These are phyloP conservation scores for Metschnikowia matae DNA, from an alignment of 805 yeast species.

Conservation along the genomic window DNA sequence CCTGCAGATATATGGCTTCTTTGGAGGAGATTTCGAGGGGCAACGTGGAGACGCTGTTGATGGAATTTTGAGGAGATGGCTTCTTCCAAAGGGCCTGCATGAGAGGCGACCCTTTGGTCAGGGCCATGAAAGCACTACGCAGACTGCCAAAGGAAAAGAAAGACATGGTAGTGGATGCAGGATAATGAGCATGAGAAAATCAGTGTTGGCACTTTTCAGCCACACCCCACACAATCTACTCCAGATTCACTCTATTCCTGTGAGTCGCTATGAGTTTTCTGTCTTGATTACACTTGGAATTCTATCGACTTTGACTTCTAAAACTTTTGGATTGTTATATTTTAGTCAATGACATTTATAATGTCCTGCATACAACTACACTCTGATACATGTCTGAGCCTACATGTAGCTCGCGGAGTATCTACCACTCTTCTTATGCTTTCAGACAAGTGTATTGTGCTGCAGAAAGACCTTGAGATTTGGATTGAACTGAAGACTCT, in stretches of 20 bases:
- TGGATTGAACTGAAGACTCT: conserved; percentile 57
- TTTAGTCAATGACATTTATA: too few relatives aligned
- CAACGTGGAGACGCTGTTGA: conserved; percentile 24
- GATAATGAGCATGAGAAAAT: not conserved
- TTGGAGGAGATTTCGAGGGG: conserved; percentile 28
- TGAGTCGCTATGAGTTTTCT: too few relatives aligned
- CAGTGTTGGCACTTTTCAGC: not conserved
- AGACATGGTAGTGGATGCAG: conserved; percentile 1
- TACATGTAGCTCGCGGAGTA: not conserved
- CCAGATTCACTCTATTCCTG: too few relatives aligned
- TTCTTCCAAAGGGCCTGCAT: conserved; percentile 11
- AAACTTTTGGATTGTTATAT: too few relatives aligned
- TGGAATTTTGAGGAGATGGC: not conserved
- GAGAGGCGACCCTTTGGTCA: conserved; percentile 7
- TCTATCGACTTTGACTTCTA: too few relatives aligned
- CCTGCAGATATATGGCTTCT: conserved; percentile 23
- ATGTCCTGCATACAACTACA: not conserved
- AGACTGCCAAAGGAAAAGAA: conserved; percentile 4
- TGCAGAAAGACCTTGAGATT: conserved; percentile 53
- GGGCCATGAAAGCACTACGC: conserved; percentile 1
- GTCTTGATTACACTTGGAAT: too few relatives aligned
- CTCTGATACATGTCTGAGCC: not conserved
- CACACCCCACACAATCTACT: too few relatives aligned
- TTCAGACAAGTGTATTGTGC: conserved; percentile 41
- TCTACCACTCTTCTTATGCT: conserved; percentile 2